Evolutionary conservation across 352 stramenopile species (phyloP).

Genomic region (Phytophthora foliorum): DNA sequence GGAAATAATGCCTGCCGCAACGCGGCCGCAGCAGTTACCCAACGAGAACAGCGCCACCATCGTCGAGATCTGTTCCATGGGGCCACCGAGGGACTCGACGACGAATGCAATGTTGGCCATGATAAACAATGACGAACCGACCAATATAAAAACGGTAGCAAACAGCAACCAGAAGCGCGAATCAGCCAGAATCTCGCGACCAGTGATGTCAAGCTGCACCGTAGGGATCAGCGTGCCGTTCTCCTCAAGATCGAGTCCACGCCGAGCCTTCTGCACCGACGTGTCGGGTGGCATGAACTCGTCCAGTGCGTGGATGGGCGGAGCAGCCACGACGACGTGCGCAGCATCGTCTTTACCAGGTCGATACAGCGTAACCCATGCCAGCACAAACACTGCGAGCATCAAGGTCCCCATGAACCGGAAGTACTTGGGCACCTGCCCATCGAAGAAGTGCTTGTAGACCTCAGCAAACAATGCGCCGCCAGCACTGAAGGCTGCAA

Average conservation of each 20-base stretch:
- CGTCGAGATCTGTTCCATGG: conserved; percentile 58
- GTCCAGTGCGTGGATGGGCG: conserved; percentile 45
- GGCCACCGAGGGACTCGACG: conserved; percentile 62
- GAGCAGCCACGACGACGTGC: conserved; percentile 8
- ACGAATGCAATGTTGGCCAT: conserved; percentile 89
- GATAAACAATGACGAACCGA: conserved; percentile 78
- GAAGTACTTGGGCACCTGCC: conserved; percentile 68
- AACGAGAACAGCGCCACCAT: conserved; percentile 83
- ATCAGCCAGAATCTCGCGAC: conserved; percentile 55
- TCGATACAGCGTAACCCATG: conserved; percentile 64
- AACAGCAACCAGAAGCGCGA: conserved; percentile 79
- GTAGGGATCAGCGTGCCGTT: conserved; percentile 15
- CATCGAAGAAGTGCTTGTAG: conserved; percentile 69
- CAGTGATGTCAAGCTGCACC: conserved; percentile 57
- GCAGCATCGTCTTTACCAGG: conserved; percentile 20
- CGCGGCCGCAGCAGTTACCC: conserved; percentile 65
- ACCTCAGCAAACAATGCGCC: conserved; percentile 76
- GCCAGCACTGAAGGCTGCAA: conserved; percentile 74
- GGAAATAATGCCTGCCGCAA: conserved; percentile 67
- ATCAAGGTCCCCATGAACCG: conserved; percentile 72
- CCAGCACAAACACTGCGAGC: conserved; percentile 59
- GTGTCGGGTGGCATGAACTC: conserved; percentile 51
- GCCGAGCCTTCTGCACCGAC: conserved; percentile 3
- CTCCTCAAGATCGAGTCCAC: conserved; percentile 8
- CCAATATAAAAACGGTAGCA: conserved; percentile 73